Conservation (phyloP, 306 rosid species). For the Glycyrrhiza uralensis region DNA sequence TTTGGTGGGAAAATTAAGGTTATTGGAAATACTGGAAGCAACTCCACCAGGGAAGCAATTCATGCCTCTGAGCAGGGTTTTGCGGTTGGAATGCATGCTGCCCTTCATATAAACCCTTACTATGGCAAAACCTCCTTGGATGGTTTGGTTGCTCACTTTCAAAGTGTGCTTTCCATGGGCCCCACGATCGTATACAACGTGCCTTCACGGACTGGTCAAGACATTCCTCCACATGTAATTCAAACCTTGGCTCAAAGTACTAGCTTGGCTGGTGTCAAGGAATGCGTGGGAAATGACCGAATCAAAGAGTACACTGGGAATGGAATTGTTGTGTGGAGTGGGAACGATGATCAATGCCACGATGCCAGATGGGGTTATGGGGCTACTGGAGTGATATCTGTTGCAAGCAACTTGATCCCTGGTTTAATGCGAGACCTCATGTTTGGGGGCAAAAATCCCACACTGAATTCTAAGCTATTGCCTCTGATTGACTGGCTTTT, state of each 20-base stretch:
- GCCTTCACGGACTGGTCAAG: constrained; percentile 94
- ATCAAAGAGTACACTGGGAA: constrained; percentile 57
- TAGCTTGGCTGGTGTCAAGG: constrained; percentile 89
- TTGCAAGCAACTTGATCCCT: constrained; percentile 83
- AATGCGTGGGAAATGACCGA: constrained; percentile 80
- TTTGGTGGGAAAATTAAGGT: constrained; percentile 87
- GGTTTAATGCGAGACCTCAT: constrained; percentile 77
- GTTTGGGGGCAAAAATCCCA: constrained; percentile 62
- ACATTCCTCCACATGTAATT: constrained; percentile 79
- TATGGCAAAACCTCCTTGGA: constrained; percentile 87
- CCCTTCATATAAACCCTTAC: constrained; percentile 96
- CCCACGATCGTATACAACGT: constrained; percentile 89
- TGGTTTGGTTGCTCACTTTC: constrained; percentile 74
- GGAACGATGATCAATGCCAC: constrained; percentile 90
- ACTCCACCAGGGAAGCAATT: constrained; percentile 89
- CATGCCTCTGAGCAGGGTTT: constrained; percentile 97
- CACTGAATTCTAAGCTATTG: constrained; percentile 59
- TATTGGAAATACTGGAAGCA: constrained; percentile 93
- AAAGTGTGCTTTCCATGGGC: constrained; percentile 79
- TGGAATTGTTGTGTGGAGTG: constrained; percentile 83
- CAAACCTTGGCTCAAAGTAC: constrained; percentile 51
- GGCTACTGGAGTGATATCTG: constrained; percentile 92
- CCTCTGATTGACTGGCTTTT: constrained; percentile 88
- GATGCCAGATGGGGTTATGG: constrained; percentile 92
- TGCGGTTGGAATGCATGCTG: constrained; percentile 98